phyloP scores from a whole-genome alignment of 352 stramenopile species.

The Globisporangium heterothallicum region DNA sequence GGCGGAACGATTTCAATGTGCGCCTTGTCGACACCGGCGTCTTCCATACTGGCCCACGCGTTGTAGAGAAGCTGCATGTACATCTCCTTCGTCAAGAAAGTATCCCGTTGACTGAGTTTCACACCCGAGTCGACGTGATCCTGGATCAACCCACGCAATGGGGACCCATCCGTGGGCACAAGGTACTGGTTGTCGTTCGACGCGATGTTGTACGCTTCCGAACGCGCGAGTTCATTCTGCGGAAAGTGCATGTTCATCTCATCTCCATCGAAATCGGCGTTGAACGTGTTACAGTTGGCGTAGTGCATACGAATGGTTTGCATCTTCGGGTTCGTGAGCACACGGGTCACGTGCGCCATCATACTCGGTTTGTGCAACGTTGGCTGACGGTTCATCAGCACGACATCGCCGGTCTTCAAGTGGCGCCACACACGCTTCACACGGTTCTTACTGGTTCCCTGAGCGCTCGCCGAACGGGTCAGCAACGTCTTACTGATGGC shows the following conservation, averaged over 20 bases:
- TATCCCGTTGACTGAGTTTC: slow-evolving; percentile 98
- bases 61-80: slow-evolving; percentile 98
- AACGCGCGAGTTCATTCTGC: slow-evolving; percentile 96
- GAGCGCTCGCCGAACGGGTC: slow-evolving; percentile 76
- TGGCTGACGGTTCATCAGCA: slow-evolving; percentile 99
- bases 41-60: slow-evolving; percentile 93
- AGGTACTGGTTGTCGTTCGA: slow-evolving; percentile 98
- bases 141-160: slow-evolving; percentile 98
- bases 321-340: slow-evolving; percentile 95
- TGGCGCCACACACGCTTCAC: slow-evolving; percentile 97
- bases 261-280: slow-evolving; percentile 99
- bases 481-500: slow-evolving; percentile 96
- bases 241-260: slow-evolving; percentile 99
- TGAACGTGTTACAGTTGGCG: slow-evolving; percentile 99
- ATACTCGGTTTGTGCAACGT: slow-evolving; percentile 99
- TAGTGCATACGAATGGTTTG: slow-evolving; percentile 99
- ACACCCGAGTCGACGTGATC: slow-evolving; percentile 98
- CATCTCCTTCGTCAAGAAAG: slow-evolving; percentile 97
- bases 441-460: slow-evolving; percentile 77
- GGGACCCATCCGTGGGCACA: slow-evolving; percentile 96
- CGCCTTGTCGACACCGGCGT: slow-evolving; percentile 78
- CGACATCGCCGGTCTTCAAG: slow-evolving; percentile 96
- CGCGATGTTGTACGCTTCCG: slow-evolving; percentile 97
- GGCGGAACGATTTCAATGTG: slow-evolving; percentile 96
- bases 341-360: slow-evolving; percentile 98